Evolutionary conservation across 116 monocot species (phyloP).

Genomic region (Zostera marina): DNA sequence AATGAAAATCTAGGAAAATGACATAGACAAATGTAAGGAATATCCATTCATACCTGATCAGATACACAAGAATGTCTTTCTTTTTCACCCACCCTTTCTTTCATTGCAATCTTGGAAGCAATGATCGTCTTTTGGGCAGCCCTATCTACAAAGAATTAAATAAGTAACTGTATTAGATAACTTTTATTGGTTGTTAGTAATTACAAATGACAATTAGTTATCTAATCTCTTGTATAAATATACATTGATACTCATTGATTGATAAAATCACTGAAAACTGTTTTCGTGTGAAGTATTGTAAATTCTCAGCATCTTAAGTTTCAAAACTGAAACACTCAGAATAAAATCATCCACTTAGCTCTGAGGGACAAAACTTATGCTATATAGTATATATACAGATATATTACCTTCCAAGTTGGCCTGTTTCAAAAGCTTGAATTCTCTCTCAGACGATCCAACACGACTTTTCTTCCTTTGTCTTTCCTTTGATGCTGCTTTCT

Average conservation of each 20-base stretch:
- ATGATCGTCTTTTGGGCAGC: neutral
- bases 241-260: too few relatives aligned
- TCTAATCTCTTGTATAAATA: too few relatives aligned
- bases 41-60: conserved; percentile 7
- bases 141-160: too few relatives aligned
- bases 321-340: conserved; percentile 8
- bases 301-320: conserved; percentile 12
- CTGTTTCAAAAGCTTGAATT: too few relatives aligned
- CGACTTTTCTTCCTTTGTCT: neutral
- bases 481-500: conserved; percentile 1
- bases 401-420: neutral
- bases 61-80: conserved; percentile 1
- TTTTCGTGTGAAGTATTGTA: too few relatives aligned
- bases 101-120: conserved; percentile 12
- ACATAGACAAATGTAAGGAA: neutral
- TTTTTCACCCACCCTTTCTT: neutral
- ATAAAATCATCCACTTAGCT: neutral
- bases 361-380: neutral
- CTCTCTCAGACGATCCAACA: neutral
- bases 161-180: too few relatives aligned
- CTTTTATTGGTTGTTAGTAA: too few relatives aligned
- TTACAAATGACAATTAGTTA: too few relatives aligned
- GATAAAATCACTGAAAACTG: too few relatives aligned
- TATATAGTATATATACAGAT: neutral
- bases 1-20: too few relatives aligned